Base-by-base conservation (phyloP, 192 early-diverging fungal species). In the Backusella westeae region DNA sequence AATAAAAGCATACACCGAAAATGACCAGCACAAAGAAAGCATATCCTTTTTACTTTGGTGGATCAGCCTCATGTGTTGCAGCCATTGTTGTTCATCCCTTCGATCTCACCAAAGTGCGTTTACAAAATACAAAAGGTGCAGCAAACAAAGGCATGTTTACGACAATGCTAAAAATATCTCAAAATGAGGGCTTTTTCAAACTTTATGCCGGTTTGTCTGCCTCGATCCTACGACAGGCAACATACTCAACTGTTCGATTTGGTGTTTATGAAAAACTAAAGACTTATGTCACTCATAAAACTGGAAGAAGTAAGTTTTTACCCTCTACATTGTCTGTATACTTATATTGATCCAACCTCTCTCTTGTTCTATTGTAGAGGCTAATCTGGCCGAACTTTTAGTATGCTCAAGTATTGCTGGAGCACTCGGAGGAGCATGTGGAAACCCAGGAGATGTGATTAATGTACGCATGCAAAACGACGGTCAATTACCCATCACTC, bases 101-200 rank as follows among this genome's bases (percentile, higher is more conserved):
- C 52, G 95, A 96, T 81, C 86, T 95, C 59, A 85, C 92, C 69
- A 97, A 98, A 81, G 97, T 98, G 38, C 91, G 96, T 17, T 82
- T 97, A 56, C 77, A 86, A 74, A 74, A 78, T 77, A 32, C 86
- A 81, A 69, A 81, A 34, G 74, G 75, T 71, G 59, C 72, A 26
- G 6, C 34, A 14, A 35, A 72, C 65, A 53, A 75, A 32, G 23
- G 68, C 44, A 86, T 93, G 82, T 88, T 93, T 6, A 83, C 87
- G 63, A 93, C 92, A 35, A 89, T 93, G 82, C 78, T 88, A 80
- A 84, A 91, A 75, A 90, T 91, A 34, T 81, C 92, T 76, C 34
- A 52, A 6, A 39, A 70, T 17, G 78, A 79, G 21, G 78, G 78
- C 6, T 44, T 79, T 9, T 12, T 79, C 26, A 68, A 69, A 5